Conservation (phyloP, 257 asterid genomes). For the Salvia splendens region DNA sequence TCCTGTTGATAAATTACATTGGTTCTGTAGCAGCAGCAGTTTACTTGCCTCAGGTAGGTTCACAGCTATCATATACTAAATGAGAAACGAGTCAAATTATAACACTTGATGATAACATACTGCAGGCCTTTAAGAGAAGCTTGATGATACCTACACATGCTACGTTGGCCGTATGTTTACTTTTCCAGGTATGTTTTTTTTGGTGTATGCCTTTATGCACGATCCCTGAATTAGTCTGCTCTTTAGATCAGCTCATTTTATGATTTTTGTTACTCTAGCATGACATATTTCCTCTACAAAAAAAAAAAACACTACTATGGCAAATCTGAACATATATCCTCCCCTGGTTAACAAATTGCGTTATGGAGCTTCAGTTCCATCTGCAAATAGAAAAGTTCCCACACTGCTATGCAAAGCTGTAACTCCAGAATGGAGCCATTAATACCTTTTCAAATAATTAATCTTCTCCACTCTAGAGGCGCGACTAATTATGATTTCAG, state of each 20-base stretch:
- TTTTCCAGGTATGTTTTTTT: constrained; percentile 62
- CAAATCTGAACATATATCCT: too few species aligned
- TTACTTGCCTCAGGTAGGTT: constrained; percentile 83
- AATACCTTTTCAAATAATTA: too few species aligned
- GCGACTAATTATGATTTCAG: not conserved
- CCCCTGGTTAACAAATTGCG: too few species aligned
- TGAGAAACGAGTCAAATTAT: constrained; percentile 17
- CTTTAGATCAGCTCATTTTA: not conserved
- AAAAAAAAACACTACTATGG: too few species aligned
- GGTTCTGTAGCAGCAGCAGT: constrained; percentile 78
- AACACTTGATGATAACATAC: constrained; percentile 28
- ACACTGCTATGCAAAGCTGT: too few species aligned
- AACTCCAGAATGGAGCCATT: too few species aligned
- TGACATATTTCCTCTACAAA: too few species aligned
- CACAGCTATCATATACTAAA: not conserved
- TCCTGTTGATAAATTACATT: constrained; percentile 76
- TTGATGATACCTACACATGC: constrained; percentile 83
- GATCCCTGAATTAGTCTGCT: constrained; percentile 13
- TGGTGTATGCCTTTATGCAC: constrained; percentile 22
- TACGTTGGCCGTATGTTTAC: constrained; percentile 66
- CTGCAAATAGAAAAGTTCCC: too few species aligned
- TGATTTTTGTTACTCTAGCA: too few species aligned
- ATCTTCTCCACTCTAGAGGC: not conserved
- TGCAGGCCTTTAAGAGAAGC: constrained; percentile 78
- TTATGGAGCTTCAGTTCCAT: too few species aligned